Base-by-base conservation (phyloP, 2,329 filamentous ascomycete genomes). In the Verticillium alfalfae region DNA sequence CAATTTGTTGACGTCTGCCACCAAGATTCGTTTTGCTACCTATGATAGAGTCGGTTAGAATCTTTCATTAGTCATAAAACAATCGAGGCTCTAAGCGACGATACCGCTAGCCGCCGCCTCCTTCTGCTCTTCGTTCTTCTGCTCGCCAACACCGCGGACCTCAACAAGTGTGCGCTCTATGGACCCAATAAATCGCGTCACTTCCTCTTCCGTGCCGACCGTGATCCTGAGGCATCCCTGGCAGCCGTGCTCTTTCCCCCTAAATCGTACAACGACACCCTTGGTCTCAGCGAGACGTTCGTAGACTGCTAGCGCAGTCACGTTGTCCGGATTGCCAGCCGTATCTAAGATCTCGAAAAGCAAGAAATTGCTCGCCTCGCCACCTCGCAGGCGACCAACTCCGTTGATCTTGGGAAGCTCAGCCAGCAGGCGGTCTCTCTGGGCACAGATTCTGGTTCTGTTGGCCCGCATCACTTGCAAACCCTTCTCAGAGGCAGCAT, bases 211-310 rank as follows among this genome's bases (percentile, higher is more conserved):
- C 0, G 94, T 98, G 16, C 95, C 95, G 13, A 99, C 87, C 0
- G 95, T 99, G 67, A 98, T 92, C 61, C 95, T 85, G 73, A 99
- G 76, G 70, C 94, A 97, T 0, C 94, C 95, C 52, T 88, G 75
- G 72, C 95, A 99, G 5, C 93, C 94, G 66, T 90, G 81, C 79
- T 99, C 95, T 78, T 93, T 96, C 57, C 95, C 95, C 68, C 95
- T 83, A 76, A 98, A 99, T 60, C 95, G 83, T 4, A 98, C 94
- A 7, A 99, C 93, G 0, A 99, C 94, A 1, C 94, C 93, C 72
- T 87, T 88, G 49, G 87, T 84, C 80, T 96, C 92, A 0, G 95
- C 95, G 69, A 99, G 81, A 36, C 80, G 82, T 77, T 96, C 88
- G 74, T 99, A 99, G 8, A 94, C 89, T 12, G 85, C 86, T 69